A percentile compares a stretch with the other conserved stretches of the same genome.
These are phyloP conservation scores for Micractinium conductrix DNA, from an alignment of 139 green algal species.

Conservation along the genomic window DNA sequence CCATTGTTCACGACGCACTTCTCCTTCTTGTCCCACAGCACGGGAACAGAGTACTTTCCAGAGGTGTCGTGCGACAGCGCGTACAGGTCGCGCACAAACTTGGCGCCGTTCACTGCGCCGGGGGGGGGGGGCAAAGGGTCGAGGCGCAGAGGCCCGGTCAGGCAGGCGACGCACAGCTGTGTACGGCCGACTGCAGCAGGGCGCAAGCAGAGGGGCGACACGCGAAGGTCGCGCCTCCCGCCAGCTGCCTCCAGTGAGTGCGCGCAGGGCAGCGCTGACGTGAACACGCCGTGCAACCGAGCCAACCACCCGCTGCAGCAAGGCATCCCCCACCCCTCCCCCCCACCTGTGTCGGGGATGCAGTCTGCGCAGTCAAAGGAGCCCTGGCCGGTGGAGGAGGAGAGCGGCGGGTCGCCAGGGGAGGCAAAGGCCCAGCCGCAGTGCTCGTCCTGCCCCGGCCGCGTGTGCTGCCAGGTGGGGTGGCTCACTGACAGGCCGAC, in stretches of 20 bases:
- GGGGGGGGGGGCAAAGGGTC: background rate
- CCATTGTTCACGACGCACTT: conserved; percentile 97
- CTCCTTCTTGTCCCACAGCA: conserved; percentile 95
- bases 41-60: conserved; percentile 87
- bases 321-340: background rate
- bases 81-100: conserved; percentile 88
- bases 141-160: background rate
- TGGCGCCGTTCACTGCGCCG: conserved; percentile 61
- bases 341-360: conserved; percentile 70
- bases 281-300: too few relatives aligned
- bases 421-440: conserved; percentile 83
- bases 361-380: conserved; percentile 71
- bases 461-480: conserved; percentile 86
- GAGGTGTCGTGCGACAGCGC: conserved; percentile 54
- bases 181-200: too few relatives aligned
- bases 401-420: conserved; percentile 62
- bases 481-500: conserved; percentile 89
- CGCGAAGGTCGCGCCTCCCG: too few relatives aligned
- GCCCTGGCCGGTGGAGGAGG: conserved; percentile 54
- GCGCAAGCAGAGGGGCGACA: too few relatives aligned
- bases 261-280: too few relatives aligned
- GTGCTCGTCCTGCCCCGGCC: conserved; percentile 86
- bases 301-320: too few relatives aligned
- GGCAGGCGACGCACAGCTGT: background rate
- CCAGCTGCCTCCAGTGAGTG: background rate